These are phyloP conservation scores for Penicillium sp. DNA, from an alignment of 2,329 filamentous ascomycete species.

Conservation along the genomic window DNA sequence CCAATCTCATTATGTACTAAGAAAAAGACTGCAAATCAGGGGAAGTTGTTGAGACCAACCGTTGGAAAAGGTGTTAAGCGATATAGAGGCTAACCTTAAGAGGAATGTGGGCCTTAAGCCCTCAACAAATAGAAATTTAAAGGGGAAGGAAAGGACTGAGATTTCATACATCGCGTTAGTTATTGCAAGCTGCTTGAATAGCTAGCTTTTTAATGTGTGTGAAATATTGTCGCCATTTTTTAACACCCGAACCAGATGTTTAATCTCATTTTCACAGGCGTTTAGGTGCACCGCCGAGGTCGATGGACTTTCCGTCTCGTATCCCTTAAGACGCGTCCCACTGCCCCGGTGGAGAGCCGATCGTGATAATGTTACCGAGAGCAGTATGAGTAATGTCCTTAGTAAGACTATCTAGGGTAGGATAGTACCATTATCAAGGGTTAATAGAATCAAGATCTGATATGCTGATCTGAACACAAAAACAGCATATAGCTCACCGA, in stretches of 20 bases:
- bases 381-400: no score
- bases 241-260: not conserved
- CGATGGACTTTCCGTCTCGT: not conserved
- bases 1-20: not conserved
- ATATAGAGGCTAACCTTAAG: slow-evolving; percentile 12
- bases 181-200: not conserved
- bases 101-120: slow-evolving; percentile 2
- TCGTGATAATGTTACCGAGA: not conserved
- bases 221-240: not conserved
- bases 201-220: not conserved
- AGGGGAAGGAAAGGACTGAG: not conserved
- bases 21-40: not conserved
- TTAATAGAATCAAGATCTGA: no score
- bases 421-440: no score
- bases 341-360: not conserved
- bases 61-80: slow-evolving; percentile 3
- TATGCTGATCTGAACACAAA: no score
- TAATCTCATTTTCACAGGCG: not conserved
- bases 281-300: not conserved
- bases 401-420: not conserved
- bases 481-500: no score
- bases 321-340: not conserved
- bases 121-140: slow-evolving; percentile 8
- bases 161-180: no score
- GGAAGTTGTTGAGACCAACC: slow-evolving; percentile 8